Base-by-base conservation (phyloP, 2,329 filamentous ascomycete species). In the Aspergillus sp. region DNA sequence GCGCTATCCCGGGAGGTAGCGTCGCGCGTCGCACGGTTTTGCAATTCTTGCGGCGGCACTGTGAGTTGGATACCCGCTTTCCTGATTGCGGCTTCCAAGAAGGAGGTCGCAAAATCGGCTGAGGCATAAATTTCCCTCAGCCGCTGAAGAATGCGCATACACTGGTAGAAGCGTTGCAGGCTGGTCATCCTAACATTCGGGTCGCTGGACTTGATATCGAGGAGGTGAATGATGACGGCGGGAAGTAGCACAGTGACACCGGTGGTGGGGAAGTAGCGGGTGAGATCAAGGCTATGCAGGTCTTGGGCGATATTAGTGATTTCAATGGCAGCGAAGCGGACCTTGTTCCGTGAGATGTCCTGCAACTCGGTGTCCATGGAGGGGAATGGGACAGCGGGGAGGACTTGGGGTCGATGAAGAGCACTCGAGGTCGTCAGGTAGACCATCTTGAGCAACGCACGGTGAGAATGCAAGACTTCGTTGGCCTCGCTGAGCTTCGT, bases 71-170 rank as follows among this genome's bases (percentile, higher is more conserved):
- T 93, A 60, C 91, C 88, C 8, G 92, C 92, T 80, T 96, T 96
- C 64, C 91, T 89, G 65, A 97, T 90, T 0, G 93, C 92, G 1
- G 93, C 92, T 74, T 96, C 92, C n/a, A 97, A 84, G 80, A 97
- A 97, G 2, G 91, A 91, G 0, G 91, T 94, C n/a, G 92, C 93
- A 71, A 95, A 97, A 76, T 97, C 93, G n/a, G 94, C 94, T 0
- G 93, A 93, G 0, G 93, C 89, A 72, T 98, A 97, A 31, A 93
- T 91, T 72, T 97, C 92, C 43, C 93, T 88, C 19, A 98, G 84
- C 65, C 89, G 90, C 74, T 93, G 89, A 83, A 97, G 91, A 62
- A 97, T 92, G 51, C 89, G 86, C 92, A 97, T 97, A 79, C 94
- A 97, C 74, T 93, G 90, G 69, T 90, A 90, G 80, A 97, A 97